Base-by-base conservation (phyloP, 139 green algal species). In the Chlamydomonas eustigma region DNA sequence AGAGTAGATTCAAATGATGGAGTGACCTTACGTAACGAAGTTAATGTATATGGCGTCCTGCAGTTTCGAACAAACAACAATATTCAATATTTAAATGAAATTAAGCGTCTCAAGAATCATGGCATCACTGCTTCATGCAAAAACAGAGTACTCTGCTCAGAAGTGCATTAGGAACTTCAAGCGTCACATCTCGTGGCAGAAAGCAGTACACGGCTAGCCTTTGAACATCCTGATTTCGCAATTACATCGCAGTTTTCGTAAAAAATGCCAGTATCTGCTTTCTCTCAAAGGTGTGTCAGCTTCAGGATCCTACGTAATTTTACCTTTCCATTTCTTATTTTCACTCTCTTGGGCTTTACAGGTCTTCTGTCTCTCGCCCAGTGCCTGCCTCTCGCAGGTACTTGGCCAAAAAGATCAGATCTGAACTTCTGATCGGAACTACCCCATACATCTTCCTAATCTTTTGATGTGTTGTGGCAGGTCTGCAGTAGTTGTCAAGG, bases 401-500 rank as follows among this genome's bases (percentile, higher is more conserved):
- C 12, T 58, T 28, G 44, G 12, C 44, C 12, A 18, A 12, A 12
- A 28, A 12, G 18, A 18, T 58, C 44, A 18, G 44, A 18, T 28
- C 18, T 58, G 12, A 58, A 18, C 12, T 58, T 58, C 12, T 18
- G 12, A 18, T 18, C 44, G 44, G 44, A 28, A 58, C 44, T 18
- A 18, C 12, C 12, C 12, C 18, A 58, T 12, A 58, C 18, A 18
- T 12, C 44, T 12, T 58, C 18, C 18, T 28, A 58, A 18, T 18
- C 12, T 58, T 58, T 58, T 58, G 12, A 18, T 58, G 12, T 58
- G 44, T 58, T 58, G 44, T 8, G 33, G 36, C 84, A 85, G 84
- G 67, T 70, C 73, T 67, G 74, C 82, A 28, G 82, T 90, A 38
- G 82, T 88, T 1, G 82, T 90, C 70, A 75, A 80, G 37, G 85